These are phyloP conservation scores for Drechslera avenae DNA, from an alignment of 2,329 filamentous ascomycete species.

Conservation along the genomic window DNA sequence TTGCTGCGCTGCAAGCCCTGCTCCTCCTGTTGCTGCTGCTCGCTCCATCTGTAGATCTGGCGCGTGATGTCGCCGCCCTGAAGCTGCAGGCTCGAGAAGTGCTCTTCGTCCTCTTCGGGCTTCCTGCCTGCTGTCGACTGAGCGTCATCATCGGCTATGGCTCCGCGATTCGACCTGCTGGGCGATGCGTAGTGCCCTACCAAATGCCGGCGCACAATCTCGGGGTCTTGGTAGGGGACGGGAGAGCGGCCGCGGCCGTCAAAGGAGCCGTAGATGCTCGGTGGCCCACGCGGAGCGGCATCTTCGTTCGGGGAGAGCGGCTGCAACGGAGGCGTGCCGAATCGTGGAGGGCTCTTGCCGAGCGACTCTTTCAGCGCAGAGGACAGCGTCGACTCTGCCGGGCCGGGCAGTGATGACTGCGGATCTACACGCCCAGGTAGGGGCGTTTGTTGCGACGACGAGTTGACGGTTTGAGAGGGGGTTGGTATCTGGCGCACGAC, in stretches of 20 bases:
- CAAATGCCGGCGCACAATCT: constrained; percentile 89
- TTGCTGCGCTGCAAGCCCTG: constrained; percentile 75
- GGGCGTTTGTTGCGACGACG: constrained; percentile 59
- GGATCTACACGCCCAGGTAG: constrained; percentile 65
- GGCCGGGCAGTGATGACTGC: constrained; percentile 69
- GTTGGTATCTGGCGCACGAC: constrained; percentile 58
- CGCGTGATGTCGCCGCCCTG: constrained; percentile 95
- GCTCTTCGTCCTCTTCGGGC: constrained; percentile 59
- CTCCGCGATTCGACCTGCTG: constrained; percentile 38
- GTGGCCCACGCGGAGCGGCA: constrained; percentile 59
- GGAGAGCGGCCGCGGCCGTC: constrained; percentile 65
- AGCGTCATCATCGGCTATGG: constrained; percentile 33
- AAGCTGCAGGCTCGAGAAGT: constrained; percentile 90
- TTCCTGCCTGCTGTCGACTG: constrained; percentile 51
- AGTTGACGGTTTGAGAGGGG: constrained; percentile 53
- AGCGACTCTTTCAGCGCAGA: constrained; percentile 80
- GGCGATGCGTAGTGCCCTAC: constrained; percentile 56
- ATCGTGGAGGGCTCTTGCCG: constrained; percentile 70
- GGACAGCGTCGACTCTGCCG: constrained; percentile 85
- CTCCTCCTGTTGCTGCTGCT: constrained; percentile 75
- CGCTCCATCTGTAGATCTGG: constrained; percentile 95
- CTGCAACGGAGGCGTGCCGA: constrained; percentile 62
- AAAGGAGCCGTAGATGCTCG: constrained; percentile 84
- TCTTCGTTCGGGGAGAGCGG: constrained; percentile 61
- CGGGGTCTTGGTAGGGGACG: constrained; percentile 80